A percentile compares a stretch with the other conserved stretches of the same genome.
phyloP scores from a whole-genome alignment of 2,329 filamentous ascomycete species.

The Myriangium duriaei region DNA sequence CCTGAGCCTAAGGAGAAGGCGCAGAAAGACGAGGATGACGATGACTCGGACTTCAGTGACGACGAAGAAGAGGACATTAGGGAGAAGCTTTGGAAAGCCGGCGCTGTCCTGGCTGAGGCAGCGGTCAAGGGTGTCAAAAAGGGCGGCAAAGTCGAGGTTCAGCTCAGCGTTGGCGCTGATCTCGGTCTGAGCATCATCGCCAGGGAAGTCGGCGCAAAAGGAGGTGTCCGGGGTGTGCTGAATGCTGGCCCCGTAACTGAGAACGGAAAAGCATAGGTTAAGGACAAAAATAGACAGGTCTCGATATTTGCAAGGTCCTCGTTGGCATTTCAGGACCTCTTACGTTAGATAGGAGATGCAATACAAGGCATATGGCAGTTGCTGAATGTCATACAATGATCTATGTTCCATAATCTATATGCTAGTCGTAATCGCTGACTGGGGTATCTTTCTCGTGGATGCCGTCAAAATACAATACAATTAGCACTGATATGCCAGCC shows the following conservation, averaged over 20 bases:
- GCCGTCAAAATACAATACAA: background rate
- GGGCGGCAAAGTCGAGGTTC: constrained; percentile 82
- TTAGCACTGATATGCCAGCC: constrained; percentile 72
- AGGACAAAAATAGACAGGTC: too few species aligned
- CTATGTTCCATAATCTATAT: too few species aligned
- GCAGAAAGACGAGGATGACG: constrained; percentile 47
- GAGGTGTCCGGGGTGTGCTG: constrained; percentile 58
- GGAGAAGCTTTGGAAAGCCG: constrained; percentile 87
- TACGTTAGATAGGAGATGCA: background rate
- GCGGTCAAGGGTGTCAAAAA: constrained; percentile 76
- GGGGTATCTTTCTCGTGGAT: background rate
- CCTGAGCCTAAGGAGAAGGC: constrained; percentile 64
- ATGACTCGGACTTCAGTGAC: constrained; percentile 44
- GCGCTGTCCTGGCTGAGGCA: constrained; percentile 70
- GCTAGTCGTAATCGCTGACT: background rate
- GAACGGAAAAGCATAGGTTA: constrained; percentile 8
- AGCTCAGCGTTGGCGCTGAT: constrained; percentile 74
- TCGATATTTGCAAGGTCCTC: too few species aligned
- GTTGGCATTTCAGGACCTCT: too few species aligned
- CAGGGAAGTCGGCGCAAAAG: constrained; percentile 77
- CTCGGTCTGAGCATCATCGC: constrained; percentile 67
- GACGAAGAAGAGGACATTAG: constrained; percentile 80
- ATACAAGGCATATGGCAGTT: background rate
- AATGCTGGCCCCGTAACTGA: constrained; percentile 20
- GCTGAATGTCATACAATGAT: too few species aligned